These are phyloP conservation scores for Yamadazyma kanchanaburiensis DNA, from an alignment of 1,139 yeast genomes.

Conservation along the genomic window DNA sequence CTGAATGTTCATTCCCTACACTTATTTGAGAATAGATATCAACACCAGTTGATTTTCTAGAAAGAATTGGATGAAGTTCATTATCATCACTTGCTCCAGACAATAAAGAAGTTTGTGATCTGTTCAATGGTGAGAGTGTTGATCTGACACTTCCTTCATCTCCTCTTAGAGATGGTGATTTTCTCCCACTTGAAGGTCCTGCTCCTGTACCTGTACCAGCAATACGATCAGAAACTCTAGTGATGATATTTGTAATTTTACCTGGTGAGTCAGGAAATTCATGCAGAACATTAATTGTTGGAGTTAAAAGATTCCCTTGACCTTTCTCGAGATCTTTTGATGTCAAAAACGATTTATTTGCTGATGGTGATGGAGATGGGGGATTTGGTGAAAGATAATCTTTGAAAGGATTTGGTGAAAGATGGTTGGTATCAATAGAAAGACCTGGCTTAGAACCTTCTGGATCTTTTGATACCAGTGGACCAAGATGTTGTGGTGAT, in stretches of 20 bases:
- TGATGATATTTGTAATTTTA: slow-evolving; percentile 21
- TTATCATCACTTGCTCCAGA: not conserved
- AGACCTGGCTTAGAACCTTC: too few species aligned
- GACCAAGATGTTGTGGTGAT: not conserved
- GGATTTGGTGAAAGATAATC: slow-evolving; percentile 4
- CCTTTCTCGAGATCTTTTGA: slow-evolving; percentile 12
- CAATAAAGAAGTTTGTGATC: not conserved
- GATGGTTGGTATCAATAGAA: not conserved
- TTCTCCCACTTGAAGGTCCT: slow-evolving; percentile 3
- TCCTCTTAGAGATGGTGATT: slow-evolving; percentile 3
- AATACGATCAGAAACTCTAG: slow-evolving; percentile 40
- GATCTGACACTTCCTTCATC: not conserved
- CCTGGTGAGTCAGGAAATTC: slow-evolving; percentile 12
- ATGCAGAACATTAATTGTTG: slow-evolving; percentile 9
- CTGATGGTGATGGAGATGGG: slow-evolving; percentile 8
- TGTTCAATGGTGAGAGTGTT: not conserved
- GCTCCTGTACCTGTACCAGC: slow-evolving; percentile 33
- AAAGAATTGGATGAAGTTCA: not conserved
- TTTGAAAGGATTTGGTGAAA: slow-evolving; percentile 5
- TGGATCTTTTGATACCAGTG: too few species aligned
- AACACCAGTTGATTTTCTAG: slow-evolving; percentile 1
- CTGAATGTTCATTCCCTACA: slow-evolving; percentile 2
- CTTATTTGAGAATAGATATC: not conserved
- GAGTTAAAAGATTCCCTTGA: slow-evolving; percentile 6
- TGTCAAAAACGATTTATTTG: slow-evolving; percentile 5